Conservation (phyloP, 1,284 basidiomycete species). For the Dichomitus squalens region DNA sequence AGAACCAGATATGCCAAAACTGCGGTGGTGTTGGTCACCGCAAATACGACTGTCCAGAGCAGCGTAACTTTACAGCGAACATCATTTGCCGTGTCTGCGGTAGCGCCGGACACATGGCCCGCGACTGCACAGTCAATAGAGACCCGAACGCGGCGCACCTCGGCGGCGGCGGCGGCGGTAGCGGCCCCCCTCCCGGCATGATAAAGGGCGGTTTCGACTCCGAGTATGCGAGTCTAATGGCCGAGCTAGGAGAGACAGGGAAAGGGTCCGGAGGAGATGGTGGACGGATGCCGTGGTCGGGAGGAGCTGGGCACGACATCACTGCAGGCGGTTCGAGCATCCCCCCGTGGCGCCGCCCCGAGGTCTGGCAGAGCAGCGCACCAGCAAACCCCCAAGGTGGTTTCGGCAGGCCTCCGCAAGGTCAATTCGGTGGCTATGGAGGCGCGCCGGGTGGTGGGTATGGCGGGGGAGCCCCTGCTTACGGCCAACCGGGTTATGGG, state of each 20-base stretch:
- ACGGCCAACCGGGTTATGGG: slow-evolving; percentile 45
- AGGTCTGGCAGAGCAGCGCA: slow-evolving; percentile 71
- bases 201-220: slow-evolving; percentile 86
- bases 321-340: slow-evolving; percentile 79
- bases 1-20: slow-evolving; percentile 99
- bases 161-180: not conserved
- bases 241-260: slow-evolving; percentile 91
- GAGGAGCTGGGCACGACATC: slow-evolving; percentile 70
- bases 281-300: slow-evolving; percentile 56
- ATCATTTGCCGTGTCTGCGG: slow-evolving; percentile 97
- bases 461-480: slow-evolving; percentile 28
- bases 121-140: slow-evolving; percentile 89
- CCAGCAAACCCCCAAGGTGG: slow-evolving; percentile 44
- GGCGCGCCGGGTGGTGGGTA: slow-evolving; percentile 31
- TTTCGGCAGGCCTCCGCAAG: slow-evolving; percentile 43
- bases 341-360: slow-evolving; percentile 85
- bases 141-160: slow-evolving; percentile 58
- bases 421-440: slow-evolving; percentile 33
- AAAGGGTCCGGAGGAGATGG: slow-evolving; percentile 57
- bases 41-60: slow-evolving; percentile 97
- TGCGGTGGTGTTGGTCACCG: slow-evolving; percentile 94
- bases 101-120: slow-evolving; percentile 94
- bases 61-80: slow-evolving; percentile 95
- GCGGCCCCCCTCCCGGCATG: slow-evolving; percentile 43
- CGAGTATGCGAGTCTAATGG: slow-evolving; percentile 97